These are phyloP conservation scores for Candida gorgasii DNA, from an alignment of 805 yeast species.

Conservation along the genomic window DNA sequence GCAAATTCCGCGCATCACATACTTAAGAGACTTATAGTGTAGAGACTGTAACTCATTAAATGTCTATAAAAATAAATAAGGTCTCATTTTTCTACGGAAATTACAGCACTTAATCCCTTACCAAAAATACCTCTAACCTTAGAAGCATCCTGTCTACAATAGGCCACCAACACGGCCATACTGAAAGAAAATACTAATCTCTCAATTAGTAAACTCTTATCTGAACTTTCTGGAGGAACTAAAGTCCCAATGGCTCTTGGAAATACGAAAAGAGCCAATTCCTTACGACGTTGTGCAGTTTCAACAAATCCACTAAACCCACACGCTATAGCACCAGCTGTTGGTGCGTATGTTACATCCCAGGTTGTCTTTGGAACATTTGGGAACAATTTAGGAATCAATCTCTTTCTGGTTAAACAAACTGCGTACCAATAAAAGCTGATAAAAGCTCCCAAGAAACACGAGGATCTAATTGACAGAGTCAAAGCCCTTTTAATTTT, in stretches of 20 bases:
- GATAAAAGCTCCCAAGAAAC: conserved; percentile 45
- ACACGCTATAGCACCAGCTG: conserved; percentile 40
- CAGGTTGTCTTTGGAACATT: conserved; percentile 29
- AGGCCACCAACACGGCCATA: conserved; percentile 39
- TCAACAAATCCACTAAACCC: conserved; percentile 46
- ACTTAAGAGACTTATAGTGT: too few relatives aligned
- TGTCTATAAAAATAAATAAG: too few relatives aligned
- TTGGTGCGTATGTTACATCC: conserved; percentile 42
- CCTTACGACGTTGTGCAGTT: conserved; percentile 42
- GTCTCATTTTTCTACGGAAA: too few relatives aligned
- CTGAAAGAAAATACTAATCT: conserved; percentile 33
- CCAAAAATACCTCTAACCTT: conserved; percentile 41
- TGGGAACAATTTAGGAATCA: conserved; percentile 43
- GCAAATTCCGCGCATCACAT: too few relatives aligned
- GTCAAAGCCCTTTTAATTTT: conserved; percentile 23
- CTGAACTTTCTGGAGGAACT: conserved; percentile 26
- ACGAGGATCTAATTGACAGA: conserved; percentile 40
- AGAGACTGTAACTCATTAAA: too few relatives aligned
- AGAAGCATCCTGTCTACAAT: conserved; percentile 26
- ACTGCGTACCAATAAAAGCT: conserved; percentile 49
- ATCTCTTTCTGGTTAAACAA: conserved; percentile 41
- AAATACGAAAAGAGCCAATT: conserved; percentile 49
- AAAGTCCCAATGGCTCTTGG: conserved; percentile 40
- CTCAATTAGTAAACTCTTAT: conserved; percentile 28
- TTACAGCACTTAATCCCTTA: conserved; percentile 27